A percentile compares a stretch with the other conserved stretches of the same genome.
Evolutionary conservation across 257 asterid genomes (phyloP).

Genomic region (Plectranthus barbatus): DNA sequence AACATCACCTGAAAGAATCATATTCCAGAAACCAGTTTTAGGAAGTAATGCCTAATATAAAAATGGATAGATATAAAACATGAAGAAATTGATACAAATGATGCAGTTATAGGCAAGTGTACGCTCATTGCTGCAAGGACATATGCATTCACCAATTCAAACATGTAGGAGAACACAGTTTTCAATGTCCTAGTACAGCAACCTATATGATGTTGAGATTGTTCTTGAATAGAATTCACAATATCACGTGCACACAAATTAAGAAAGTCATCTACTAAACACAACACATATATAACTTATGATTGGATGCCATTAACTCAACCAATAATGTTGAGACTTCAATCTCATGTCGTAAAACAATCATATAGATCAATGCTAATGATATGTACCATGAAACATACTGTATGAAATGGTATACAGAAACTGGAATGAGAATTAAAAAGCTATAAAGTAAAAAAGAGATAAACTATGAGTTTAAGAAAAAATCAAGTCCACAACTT

Average conservation of each 20-base stretch:
- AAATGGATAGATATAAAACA: not conserved
- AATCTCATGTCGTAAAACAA: too few species aligned
- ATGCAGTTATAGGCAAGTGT: not conserved
- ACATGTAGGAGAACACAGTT: not conserved
- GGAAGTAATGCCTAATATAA: not conserved
- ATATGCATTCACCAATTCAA: not conserved
- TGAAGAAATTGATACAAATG: not conserved
- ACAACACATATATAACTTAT: not conserved
- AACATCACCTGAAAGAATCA: conserved; percentile 62
- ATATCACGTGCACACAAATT: not conserved
- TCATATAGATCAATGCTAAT: too few species aligned
- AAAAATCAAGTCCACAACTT: not conserved
- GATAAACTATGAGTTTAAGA: too few species aligned
- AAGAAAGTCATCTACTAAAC: not conserved
- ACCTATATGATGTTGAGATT: not conserved
- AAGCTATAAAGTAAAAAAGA: too few species aligned
- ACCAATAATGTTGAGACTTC: too few species aligned
- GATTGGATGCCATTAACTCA: too few species aligned
- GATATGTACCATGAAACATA: too few species aligned
- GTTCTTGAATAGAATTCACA: not conserved
- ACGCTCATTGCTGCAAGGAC: not conserved
- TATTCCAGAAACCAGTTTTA: not conserved
- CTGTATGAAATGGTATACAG: not conserved
- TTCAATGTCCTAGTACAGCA: not conserved
- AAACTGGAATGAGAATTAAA: not conserved